Evolutionary conservation across 345 rosid species (phyloP), one percentile per base, ranked within the genome.

Genomic region (Arabis alpina): DNA sequence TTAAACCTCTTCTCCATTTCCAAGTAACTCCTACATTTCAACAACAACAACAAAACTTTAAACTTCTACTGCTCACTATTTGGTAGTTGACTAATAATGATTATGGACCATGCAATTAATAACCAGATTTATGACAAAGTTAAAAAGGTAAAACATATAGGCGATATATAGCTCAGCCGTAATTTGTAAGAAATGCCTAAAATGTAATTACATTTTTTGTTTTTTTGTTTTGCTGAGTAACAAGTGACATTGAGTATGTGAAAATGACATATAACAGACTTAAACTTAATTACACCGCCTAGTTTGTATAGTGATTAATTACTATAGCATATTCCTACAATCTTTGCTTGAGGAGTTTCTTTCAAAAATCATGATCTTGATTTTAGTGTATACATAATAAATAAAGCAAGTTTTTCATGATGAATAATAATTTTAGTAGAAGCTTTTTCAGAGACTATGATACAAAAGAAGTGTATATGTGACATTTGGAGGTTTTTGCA

Each of bases 1-100:
- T 88, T 90, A 82, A 93, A 87, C 76, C 86, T 83, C 79, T 59
- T 90, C 80, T 93, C 98, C 97, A 93, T 90, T 64, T 93, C 96
- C 72, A 54, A 1, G 45, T 93, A 90, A 63, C 96, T 93, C 85
- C 98, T 90, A 74, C 10, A 69, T 53, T 36, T 34, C 37, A 28
- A 28, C 32, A 8, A 24, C 10, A 54, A 54, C 10, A 42, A 4
- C 0, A 34, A 58, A 58, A 10, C 15, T 7, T 45, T 45, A 10
- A 47, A 41, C 10, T 36, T 37, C 7, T 41, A 75, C 28, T 16
- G 44, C 70, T 25, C 77, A 51, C 54, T 45, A 19, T 36, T 36
- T 51, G 61, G 49, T 37, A 27, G 15, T 54, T 54, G 76, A 45
- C 51, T 71, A 71, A 39, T 55, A 48, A 66, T 56, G 52, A 9